Evolutionary conservation across 495 filamentous ascomycete species (phyloP).

Genomic region (Penicillium pulvis): DNA sequence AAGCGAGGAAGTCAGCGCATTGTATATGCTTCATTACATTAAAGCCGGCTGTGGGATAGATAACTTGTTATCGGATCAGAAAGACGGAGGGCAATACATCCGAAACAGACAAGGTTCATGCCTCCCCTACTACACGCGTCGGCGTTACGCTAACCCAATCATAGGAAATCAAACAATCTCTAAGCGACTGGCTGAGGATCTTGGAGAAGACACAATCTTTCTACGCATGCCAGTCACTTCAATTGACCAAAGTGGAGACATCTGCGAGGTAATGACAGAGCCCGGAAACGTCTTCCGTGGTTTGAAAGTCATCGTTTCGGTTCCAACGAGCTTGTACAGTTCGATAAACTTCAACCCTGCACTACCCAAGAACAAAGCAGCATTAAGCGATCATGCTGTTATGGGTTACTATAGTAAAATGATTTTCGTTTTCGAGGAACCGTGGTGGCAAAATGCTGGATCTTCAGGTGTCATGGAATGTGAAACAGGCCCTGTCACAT

Average conservation of each 20-base stretch:
- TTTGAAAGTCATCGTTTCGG: constrained; percentile 39
- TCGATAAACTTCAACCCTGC: constrained; percentile 37
- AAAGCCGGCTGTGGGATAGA: constrained; percentile 42
- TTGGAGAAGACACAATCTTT: constrained; percentile 1
- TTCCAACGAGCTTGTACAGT: constrained; percentile 37
- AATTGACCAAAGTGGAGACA: constrained; percentile 25
- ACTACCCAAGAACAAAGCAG: constrained; percentile 26
- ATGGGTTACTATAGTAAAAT: constrained; percentile 41
- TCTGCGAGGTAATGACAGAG: constrained; percentile 2
- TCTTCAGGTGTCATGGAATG: constrained; percentile 37
- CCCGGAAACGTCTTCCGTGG: constrained; percentile 12
- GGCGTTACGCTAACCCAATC: neutral
- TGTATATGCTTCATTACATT: constrained; percentile 51
- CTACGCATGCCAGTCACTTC: constrained; percentile 17
- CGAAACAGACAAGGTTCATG: constrained; percentile 26
- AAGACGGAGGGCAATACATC: constrained; percentile 48
- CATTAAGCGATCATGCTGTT: constrained; percentile 16
- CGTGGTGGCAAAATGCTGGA: constrained; percentile 45
- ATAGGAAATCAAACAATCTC: constrained; percentile 36
- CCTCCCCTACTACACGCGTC: neutral
- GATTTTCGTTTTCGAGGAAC: constrained; percentile 37
- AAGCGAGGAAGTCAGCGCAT: constrained; percentile 39
- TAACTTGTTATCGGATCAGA: constrained; percentile 43
- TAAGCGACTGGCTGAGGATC: constrained; percentile 24
- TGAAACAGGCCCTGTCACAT: constrained; percentile 34